Percentiles rank a stretch among this genome's conserved stretches.
Conservation (phyloP, 768 basidiomycete genomes). For the Gloeopeniophorella convolvens region DNA sequence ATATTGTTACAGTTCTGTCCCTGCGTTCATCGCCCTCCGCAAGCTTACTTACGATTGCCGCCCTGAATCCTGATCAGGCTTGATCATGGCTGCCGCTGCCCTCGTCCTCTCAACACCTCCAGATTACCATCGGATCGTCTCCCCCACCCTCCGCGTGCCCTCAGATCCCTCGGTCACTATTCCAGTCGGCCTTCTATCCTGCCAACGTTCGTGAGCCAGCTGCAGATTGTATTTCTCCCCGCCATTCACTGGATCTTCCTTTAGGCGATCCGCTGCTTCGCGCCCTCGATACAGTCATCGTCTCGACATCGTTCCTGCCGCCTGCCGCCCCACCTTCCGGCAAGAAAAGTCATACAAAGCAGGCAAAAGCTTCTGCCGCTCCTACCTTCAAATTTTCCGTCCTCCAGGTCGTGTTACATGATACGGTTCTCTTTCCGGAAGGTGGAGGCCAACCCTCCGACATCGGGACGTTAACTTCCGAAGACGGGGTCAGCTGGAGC, state of each 20-base stretch:
- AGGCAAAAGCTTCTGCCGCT: conserved; percentile 46
- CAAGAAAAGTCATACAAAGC: conserved; percentile 46
- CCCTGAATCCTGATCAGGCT: not conserved
- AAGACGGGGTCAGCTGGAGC: conserved; percentile 43
- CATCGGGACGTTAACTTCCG: conserved; percentile 46
- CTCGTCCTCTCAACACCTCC: conserved; percentile 40
- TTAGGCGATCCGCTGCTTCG: conserved; percentile 66
- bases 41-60: not conserved
- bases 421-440: conserved; percentile 78
- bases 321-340: conserved; percentile 32
- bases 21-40: not conserved
- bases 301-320: conserved; percentile 43
- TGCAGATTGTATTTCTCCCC: not conserved
- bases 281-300: conserved; percentile 49
- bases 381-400: conserved; percentile 42
- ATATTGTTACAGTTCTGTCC: too few relatives aligned
- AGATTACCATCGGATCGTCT: conserved; percentile 62
- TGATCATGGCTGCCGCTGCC: conserved; percentile 36
- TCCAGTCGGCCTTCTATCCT: conserved; percentile 73
- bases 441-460: conserved; percentile 81
- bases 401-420: conserved; percentile 63
- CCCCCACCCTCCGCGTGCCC: conserved; percentile 50
- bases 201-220: conserved; percentile 51
- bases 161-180: conserved; percentile 43
- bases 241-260: not conserved